phyloP scores from a whole-genome alignment of 2,329 filamentous ascomycete species.

The Beauveria sp. region DNA sequence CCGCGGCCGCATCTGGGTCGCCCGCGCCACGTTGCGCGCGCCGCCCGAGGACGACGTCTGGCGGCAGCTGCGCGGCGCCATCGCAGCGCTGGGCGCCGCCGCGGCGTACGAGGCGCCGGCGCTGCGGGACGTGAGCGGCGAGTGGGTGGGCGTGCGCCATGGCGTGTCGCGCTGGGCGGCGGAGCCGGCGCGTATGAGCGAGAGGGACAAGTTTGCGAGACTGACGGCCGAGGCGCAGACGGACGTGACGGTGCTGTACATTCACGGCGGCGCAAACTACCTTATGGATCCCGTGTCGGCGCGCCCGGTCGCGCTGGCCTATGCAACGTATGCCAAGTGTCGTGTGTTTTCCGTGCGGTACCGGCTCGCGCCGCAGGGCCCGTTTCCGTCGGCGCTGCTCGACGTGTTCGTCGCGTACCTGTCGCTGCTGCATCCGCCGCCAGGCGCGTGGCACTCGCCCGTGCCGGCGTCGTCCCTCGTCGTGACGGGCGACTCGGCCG shows the following conservation, averaged over 20 bases:
- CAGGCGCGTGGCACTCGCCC: constrained; percentile 51
- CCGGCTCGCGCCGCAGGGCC: constrained; percentile 57
- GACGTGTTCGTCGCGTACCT: constrained; percentile 62
- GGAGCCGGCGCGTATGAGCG: neutral
- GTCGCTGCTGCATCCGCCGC: constrained; percentile 56
- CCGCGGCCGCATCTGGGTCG: constrained; percentile 64
- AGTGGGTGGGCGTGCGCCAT: constrained; percentile 7
- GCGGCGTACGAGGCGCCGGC: neutral
- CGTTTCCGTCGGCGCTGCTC: constrained; percentile 61
- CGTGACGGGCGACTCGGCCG: constrained; percentile 57
- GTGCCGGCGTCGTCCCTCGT: constrained; percentile 54
- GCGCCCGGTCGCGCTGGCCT: neutral
- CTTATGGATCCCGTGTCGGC: constrained; percentile 8
- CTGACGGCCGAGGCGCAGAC: neutral
- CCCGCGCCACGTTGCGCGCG: constrained; percentile 46
- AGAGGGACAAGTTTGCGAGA: neutral
- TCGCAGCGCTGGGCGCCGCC: neutral
- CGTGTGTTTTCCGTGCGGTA: constrained; percentile 9
- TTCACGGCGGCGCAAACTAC: constrained; percentile 10
- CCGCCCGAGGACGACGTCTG: constrained; percentile 32
- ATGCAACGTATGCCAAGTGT: neutral
- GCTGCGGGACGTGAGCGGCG: neutral
- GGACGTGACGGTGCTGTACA: constrained; percentile 2
- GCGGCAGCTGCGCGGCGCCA: neutral
- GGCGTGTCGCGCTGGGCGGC: neutral